Evolutionary conservation across 2,329 filamentous ascomycete species (phyloP).

Genomic region (Penicillium polonicum): DNA sequence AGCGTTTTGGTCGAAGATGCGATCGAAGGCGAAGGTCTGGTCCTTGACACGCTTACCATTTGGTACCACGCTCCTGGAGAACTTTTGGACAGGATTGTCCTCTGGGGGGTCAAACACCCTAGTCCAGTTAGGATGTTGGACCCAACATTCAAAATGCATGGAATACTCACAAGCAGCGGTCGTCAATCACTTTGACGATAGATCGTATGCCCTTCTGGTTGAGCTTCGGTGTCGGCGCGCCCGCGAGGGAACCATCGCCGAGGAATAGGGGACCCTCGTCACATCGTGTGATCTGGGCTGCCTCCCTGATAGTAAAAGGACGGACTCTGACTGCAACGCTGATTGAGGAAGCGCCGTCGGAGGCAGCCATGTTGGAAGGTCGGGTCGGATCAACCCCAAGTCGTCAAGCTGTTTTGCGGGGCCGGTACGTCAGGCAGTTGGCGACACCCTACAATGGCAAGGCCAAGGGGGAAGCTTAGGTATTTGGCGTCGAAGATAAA

Average conservation of each 20-base stretch:
- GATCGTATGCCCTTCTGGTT: conserved; percentile 81
- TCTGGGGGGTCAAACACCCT: conserved; percentile 98
- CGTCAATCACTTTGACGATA: conserved; percentile 94
- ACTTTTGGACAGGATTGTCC: conserved; percentile 85
- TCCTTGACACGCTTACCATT: conserved; percentile 93
- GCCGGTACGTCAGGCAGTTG: conserved; percentile 22
- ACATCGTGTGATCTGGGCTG: conserved; percentile 73
- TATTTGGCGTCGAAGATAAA: conserved; percentile 15
- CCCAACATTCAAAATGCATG: neutral
- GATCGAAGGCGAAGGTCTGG: conserved; percentile 94
- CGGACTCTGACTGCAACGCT: conserved; percentile 59
- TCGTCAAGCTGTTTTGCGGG: conserved; percentile 17
- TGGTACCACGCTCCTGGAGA: conserved; percentile 76
- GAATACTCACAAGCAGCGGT: conserved; percentile 80
- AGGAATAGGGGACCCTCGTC: conserved; percentile 90
- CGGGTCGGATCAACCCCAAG: conserved; percentile 19
- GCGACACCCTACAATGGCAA: conserved; percentile 20
- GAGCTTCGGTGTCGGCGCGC: conserved; percentile 77
- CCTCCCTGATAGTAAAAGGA: conserved; percentile 81
- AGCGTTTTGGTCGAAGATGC: conserved; percentile 94
- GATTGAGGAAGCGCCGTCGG: conserved; percentile 51
- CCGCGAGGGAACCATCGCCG: conserved; percentile 95
- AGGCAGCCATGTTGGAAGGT: conserved; percentile 39
- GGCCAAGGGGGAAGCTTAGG: conserved; percentile 19
- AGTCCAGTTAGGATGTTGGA: conserved; percentile 16